Conservation (phyloP, 2,329 filamentous ascomycete species). For the Pyricularia sp. region DNA sequence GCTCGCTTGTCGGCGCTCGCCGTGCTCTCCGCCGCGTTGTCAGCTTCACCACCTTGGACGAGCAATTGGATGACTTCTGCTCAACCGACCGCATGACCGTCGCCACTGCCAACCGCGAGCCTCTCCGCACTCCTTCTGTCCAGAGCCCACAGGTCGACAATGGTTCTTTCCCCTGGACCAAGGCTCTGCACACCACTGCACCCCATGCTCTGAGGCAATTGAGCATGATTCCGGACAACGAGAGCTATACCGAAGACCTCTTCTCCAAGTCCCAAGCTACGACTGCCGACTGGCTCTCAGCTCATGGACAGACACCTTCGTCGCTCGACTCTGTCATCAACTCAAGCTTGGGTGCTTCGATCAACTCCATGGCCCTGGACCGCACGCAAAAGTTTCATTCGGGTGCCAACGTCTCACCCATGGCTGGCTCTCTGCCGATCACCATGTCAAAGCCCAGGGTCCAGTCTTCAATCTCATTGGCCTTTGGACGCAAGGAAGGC, state of each 20-base stretch:
- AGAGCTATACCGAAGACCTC: conserved; percentile 74
- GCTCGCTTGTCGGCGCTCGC: conserved; percentile 70
- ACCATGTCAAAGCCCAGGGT: conserved; percentile 67
- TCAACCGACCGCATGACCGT: conserved; percentile 68
- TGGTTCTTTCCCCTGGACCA: conserved; percentile 90
- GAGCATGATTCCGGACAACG: conserved; percentile 71
- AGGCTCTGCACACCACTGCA: conserved; percentile 71
- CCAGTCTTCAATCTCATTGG: conserved; percentile 61
- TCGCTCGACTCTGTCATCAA: conserved; percentile 79
- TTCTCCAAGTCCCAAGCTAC: conserved; percentile 70
- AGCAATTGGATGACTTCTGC: conserved; percentile 89
- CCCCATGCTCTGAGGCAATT: conserved; percentile 69
- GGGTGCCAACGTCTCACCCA: conserved; percentile 39
- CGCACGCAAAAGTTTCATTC: conserved; percentile 24
- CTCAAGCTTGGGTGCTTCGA: conserved; percentile 71
- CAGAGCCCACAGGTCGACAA: conserved; percentile 74
- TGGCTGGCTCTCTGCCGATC: conserved; percentile 67
- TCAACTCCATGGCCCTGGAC: conserved; percentile 60
- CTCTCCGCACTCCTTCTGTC: conserved; percentile 89
- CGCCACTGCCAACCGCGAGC: conserved; percentile 84
- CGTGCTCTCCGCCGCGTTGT: conserved; percentile 70
- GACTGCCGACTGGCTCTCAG: conserved; percentile 65
- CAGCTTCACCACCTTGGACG: conserved; percentile 90
- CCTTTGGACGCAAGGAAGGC: conserved; percentile 69
- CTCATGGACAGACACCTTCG: conserved; percentile 68